Percentiles rank a stretch among this genome's conserved stretches.
Evolutionary conservation across 768 basidiomycete genomes (phyloP).

Genomic region (Boletus huronensis): DNA sequence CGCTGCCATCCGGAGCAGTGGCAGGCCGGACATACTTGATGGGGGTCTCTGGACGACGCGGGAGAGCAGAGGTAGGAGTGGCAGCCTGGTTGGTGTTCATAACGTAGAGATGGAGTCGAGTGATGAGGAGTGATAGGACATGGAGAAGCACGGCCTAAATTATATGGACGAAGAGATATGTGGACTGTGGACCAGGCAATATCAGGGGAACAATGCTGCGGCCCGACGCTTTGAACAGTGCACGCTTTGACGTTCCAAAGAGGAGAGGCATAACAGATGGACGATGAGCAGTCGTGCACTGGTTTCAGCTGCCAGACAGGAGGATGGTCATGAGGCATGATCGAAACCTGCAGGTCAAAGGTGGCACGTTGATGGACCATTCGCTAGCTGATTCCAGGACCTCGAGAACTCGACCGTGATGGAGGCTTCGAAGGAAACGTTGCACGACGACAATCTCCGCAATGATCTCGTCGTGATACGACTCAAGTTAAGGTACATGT

Average conservation of each 20-base stretch:
- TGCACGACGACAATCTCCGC: slow-evolving; percentile 21
- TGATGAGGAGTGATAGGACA: neutral
- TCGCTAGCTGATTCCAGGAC: neutral
- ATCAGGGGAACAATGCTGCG: slow-evolving; percentile 16
- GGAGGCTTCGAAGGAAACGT: slow-evolving; percentile 1
- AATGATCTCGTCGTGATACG: too few species aligned
- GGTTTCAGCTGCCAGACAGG: slow-evolving; percentile 10
- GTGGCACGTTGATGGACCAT: neutral
- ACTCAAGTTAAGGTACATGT: too few species aligned
- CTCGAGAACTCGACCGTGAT: slow-evolving; percentile 5
- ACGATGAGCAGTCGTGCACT: slow-evolving; percentile 4
- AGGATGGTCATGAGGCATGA: slow-evolving; percentile 16
- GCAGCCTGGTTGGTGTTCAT: slow-evolving; percentile 10
- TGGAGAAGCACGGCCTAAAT: neutral
- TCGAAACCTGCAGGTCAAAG: slow-evolving; percentile 1
- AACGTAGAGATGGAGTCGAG: slow-evolving; percentile 4
- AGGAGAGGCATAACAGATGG: neutral
- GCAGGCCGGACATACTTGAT: slow-evolving; percentile 12
- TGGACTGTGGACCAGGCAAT: slow-evolving; percentile 20
- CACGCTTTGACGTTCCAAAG: slow-evolving; percentile 12
- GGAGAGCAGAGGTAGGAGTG: slow-evolving; percentile 13
- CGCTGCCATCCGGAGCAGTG: slow-evolving; percentile 9
- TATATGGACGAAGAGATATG: slow-evolving; percentile 18
- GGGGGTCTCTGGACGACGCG: slow-evolving; percentile 7
- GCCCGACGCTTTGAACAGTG: slow-evolving; percentile 5